phyloP scores from a whole-genome alignment of 2,329 filamentous ascomycete species.

The Aspergillaceae sp. region DNA sequence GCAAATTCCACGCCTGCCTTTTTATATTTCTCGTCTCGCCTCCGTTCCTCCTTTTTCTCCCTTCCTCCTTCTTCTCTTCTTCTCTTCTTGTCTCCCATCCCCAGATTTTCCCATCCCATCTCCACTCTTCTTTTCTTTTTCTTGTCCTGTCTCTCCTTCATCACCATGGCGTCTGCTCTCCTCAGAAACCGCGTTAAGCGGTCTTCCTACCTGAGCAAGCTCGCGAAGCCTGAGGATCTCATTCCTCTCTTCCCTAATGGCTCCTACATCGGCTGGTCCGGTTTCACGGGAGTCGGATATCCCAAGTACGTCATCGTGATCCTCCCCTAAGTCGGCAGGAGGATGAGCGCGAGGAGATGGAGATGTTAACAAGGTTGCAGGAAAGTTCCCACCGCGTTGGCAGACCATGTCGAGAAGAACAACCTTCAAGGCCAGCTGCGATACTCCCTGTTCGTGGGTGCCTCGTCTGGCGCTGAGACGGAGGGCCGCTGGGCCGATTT shows the following conservation, averaged over 20 bases:
- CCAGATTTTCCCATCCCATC: slow-evolving; percentile 1
- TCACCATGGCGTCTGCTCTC: slow-evolving; percentile 57
- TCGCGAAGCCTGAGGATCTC: slow-evolving; percentile 69
- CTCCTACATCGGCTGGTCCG: slow-evolving; percentile 83
- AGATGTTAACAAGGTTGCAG: slow-evolving; percentile 33
- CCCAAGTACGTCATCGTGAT: slow-evolving; percentile 57
- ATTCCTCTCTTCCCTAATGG: slow-evolving; percentile 74
- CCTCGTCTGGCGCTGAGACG: slow-evolving; percentile 81
- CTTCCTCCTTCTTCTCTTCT: too few relatives aligned
- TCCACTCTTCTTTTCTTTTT: slow-evolving; percentile 9
- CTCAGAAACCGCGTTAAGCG: slow-evolving; percentile 67
- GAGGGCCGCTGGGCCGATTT: slow-evolving; percentile 84
- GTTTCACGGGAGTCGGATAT: slow-evolving; percentile 84
- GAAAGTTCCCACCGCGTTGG: slow-evolving; percentile 73
- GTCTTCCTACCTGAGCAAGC: slow-evolving; percentile 70
- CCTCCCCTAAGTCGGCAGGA: background rate
- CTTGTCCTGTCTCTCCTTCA: slow-evolving; percentile 2
- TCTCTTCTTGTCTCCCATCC: slow-evolving; percentile 2
- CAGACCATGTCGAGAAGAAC: slow-evolving; percentile 84
- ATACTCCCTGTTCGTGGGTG: slow-evolving; percentile 81
- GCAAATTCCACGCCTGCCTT: too few relatives aligned
- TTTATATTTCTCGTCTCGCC: too few relatives aligned
- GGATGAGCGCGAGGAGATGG: background rate
- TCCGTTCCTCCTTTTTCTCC: too few relatives aligned
- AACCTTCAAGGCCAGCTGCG: slow-evolving; percentile 72